phyloP scores from a whole-genome alignment of 345 rosid species.

The Dimocarpus longan region DNA sequence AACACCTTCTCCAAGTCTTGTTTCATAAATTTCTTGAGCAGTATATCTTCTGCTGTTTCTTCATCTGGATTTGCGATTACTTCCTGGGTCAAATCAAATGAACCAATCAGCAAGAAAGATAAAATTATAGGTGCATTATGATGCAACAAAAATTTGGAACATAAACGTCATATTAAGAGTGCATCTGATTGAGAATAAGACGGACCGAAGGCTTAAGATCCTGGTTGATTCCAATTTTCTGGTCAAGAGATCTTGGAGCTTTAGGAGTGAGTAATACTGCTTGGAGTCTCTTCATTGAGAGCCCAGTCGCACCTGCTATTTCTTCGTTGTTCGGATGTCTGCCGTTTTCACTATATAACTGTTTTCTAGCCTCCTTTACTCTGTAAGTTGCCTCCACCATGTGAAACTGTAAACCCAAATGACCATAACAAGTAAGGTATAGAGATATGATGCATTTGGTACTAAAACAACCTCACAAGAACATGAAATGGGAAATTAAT shows the following conservation, averaged over 20 bases:
- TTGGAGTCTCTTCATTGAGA: constrained; percentile 81
- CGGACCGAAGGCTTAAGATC: constrained; percentile 84
- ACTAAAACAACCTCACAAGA: neutral
- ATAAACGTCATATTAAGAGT: neutral
- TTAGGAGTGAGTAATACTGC: constrained; percentile 79
- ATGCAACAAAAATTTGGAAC: constrained; percentile 2
- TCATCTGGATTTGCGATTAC: constrained; percentile 78
- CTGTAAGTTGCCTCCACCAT: constrained; percentile 92
- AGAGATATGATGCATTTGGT: neutral
- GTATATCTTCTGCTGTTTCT: constrained; percentile 66
- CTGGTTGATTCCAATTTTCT: constrained; percentile 72
- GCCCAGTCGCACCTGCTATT: constrained; percentile 85
- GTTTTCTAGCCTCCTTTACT: constrained; percentile 87
- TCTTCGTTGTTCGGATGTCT: constrained; percentile 78
- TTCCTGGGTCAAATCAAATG: constrained; percentile 52
- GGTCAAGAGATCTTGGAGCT: constrained; percentile 90
- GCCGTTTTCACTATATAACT: constrained; percentile 66
- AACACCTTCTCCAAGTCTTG: constrained; percentile 76
- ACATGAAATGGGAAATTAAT: neutral
- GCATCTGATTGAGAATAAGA: constrained; percentile 11
- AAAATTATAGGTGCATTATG: neutral
- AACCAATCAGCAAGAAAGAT: neutral
- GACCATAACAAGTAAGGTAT: neutral
- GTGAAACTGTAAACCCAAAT: constrained; percentile 64
- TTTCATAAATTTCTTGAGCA: constrained; percentile 80